Conservation (phyloP, 345 rosid genomes). For the Salix arbutifolia region DNA sequence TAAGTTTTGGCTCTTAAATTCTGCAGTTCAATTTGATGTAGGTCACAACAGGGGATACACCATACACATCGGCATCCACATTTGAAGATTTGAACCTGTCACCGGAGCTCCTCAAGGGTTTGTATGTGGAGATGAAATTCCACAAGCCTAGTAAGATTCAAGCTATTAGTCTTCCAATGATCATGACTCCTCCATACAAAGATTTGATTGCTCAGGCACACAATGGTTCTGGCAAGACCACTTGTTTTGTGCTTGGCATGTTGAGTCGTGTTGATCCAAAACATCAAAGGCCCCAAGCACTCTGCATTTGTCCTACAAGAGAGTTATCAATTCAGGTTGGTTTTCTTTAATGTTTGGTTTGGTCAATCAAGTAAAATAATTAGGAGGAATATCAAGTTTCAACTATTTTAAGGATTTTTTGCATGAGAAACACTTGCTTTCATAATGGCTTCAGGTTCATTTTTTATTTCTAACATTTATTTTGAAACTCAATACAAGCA, state of each 20-base stretch:
- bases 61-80: conserved; percentile 65
- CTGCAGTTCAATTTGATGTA: conserved; percentile 14
- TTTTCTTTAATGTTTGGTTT: background rate
- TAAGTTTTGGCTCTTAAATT: background rate
- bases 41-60: conserved; percentile 80
- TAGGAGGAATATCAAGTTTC: background rate
- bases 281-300: conserved; percentile 64
- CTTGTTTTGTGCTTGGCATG: conserved; percentile 97
- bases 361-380: too few species aligned
- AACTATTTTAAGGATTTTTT: background rate
- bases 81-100: conserved; percentile 85
- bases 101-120: conserved; percentile 73
- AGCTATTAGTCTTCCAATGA: conserved; percentile 90
- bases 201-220: conserved; percentile 91
- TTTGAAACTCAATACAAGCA: too few species aligned
- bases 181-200: conserved; percentile 75
- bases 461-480: too few species aligned
- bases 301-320: conserved; percentile 93
- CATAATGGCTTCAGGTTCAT: too few species aligned
- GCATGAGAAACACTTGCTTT: too few species aligned
- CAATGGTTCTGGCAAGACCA: conserved; percentile 95
- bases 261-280: conserved; percentile 71
- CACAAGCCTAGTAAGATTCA: conserved; percentile 95
- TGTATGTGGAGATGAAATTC: conserved; percentile 89
- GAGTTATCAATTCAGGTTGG: conserved; percentile 87